Base-by-base conservation (phyloP, 805 yeast species). In the Brettanomyces nanus region DNA sequence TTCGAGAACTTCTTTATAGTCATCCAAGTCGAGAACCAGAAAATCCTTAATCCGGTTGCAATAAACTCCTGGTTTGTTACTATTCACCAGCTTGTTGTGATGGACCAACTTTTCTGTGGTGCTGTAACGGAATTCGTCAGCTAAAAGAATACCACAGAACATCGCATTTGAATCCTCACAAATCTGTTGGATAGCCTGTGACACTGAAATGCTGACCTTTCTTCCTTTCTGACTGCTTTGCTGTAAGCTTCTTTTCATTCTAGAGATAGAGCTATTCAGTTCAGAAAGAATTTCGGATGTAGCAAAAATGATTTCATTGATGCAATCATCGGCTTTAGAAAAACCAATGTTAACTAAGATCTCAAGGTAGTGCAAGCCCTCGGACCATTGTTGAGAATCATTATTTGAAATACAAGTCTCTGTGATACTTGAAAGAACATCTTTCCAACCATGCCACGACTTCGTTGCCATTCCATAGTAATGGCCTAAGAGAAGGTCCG, bases 401-500 rank as follows among this genome's bases (percentile, higher is more conserved):
- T 43, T 32, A 3, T 28, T 37, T 2, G 28, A 23, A 10, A 46
- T 48, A n/a, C 43, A 43, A 6, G 37, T 34, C 4, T 40, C 51
- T 6, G 21, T 31, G 11, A 58, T 48, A 7, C 43, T 37, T 11
- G 45, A 45, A 5, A 58, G 33, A 4, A 57, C 23, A 4, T 37
- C 29, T 4, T 39, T 14, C 63, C 63, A 58, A 0, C 56, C 61
- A 15, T 43, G 48, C 63, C 63, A 58, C 7, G 31, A 22, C n/a
- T 42, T 43, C 4, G 47, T 23, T 19, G 38, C 46, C 35, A 58
- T 53, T 1, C 63, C 62, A 39, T 58, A 58, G 44, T 57, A 58
- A 38, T 49, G 48, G 6, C 63, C 63, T 17, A 57, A 19, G 4
- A 10, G 5, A 9, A 30, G 15, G 2, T 28, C 30, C 3, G 39